Conservation (phyloP, 257 asterid genomes). For the Solanum peruvianum region DNA sequence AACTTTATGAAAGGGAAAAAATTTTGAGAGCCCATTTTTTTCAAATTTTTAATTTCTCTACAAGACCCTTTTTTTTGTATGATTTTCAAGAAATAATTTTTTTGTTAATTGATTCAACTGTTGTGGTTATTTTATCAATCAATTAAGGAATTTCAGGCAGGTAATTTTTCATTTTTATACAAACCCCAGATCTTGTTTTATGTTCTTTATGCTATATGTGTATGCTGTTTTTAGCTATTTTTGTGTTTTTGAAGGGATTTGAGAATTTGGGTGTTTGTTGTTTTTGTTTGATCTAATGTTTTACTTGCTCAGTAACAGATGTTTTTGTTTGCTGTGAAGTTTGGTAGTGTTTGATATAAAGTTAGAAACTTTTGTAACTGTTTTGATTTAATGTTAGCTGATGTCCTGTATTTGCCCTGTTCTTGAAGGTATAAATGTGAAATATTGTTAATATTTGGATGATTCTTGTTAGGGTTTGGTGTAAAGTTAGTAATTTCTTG, state of each 20-base stretch:
- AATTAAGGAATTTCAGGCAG: conserved; percentile 5
- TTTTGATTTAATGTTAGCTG: not conserved
- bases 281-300: not conserved
- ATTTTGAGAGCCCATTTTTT: not conserved
- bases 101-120: not conserved
- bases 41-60: not conserved
- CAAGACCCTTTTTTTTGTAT: not conserved
- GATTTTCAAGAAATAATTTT: not conserved
- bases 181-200: conserved; percentile 6
- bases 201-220: not conserved
- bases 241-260: not conserved
- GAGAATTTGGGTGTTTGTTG: not conserved
- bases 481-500: not conserved
- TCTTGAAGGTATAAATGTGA: not conserved
- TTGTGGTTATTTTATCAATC: not conserved
- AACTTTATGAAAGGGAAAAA: not conserved
- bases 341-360: not conserved
- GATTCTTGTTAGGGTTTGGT: not conserved
- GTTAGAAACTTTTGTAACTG: not conserved
- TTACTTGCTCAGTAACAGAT: not conserved
- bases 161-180: not conserved
- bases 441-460: not conserved
- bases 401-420: not conserved
- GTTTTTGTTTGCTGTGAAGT: not conserved
- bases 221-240: not conserved